Percentiles rank a stretch among this genome's conserved stretches.
phyloP scores from a whole-genome alignment of 768 basidiomycete genomes.

The Sarcomyxa edulis region DNA sequence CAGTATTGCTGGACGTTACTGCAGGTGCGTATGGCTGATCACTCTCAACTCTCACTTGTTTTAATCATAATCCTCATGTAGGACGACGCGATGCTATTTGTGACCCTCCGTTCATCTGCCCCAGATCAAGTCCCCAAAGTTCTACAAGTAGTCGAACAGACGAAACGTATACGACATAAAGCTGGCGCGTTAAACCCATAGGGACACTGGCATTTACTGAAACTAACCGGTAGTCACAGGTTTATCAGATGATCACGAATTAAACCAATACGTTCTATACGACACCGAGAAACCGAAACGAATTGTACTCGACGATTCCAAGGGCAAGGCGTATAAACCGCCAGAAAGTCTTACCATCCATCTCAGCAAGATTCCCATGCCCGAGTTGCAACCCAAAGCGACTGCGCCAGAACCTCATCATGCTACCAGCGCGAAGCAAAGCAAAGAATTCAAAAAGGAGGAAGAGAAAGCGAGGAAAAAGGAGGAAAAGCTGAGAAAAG shows the following conservation, averaged over 20 bases:
- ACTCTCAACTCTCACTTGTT: neutral
- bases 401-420: constrained; percentile 14
- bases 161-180: constrained; percentile 73
- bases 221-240: constrained; percentile 21
- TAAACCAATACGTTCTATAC: constrained; percentile 76
- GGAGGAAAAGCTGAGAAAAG: constrained; percentile 28
- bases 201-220: neutral
- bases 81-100: constrained; percentile 81
- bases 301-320: constrained; percentile 65
- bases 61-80: constrained; percentile 17
- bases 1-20: constrained; percentile 60
- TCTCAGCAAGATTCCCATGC: constrained; percentile 84
- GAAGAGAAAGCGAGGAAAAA: constrained; percentile 27
- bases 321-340: constrained; percentile 52
- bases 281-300: constrained; percentile 52
- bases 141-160: constrained; percentile 73
- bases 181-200: constrained; percentile 38
- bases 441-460: constrained; percentile 29
- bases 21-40: constrained; percentile 37
- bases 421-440: constrained; percentile 19
- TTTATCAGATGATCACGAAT: constrained; percentile 48
- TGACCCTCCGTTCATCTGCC: constrained; percentile 63
- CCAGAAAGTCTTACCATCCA: constrained; percentile 68
- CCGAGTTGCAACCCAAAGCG: constrained; percentile 64
- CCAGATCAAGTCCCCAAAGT: constrained; percentile 70